Conservation (phyloP, 2,329 filamentous ascomycete species). For the Xylaria sp. region DNA sequence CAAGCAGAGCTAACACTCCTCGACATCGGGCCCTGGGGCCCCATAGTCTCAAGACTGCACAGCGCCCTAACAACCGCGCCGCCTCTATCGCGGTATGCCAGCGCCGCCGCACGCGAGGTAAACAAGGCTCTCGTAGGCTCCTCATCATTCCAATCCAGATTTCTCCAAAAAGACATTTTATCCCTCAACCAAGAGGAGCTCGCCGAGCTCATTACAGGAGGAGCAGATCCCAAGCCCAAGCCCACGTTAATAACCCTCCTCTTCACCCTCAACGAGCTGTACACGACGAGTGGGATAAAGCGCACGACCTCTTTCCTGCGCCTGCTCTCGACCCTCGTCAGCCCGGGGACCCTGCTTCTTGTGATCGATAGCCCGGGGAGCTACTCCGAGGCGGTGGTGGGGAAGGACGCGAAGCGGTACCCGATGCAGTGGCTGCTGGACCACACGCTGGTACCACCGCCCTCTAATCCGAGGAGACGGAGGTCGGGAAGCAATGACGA, state of each 20-base stretch:
- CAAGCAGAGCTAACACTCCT: conserved; percentile 68
- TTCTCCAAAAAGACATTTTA: conserved; percentile 63
- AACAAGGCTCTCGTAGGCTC: conserved; percentile 59
- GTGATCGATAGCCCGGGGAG: conserved; percentile 94
- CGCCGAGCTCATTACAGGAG: conserved; percentile 43
- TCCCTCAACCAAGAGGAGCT: conserved; percentile 53
- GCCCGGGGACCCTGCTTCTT: conserved; percentile 74
- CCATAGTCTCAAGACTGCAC: conserved; percentile 69
- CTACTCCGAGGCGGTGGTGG: conserved; percentile 84
- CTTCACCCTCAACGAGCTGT: conserved; percentile 97
- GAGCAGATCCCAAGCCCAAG: not conserved
- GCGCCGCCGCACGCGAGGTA: conserved; percentile 57
- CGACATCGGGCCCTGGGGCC: conserved; percentile 83
- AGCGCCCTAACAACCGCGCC: conserved; percentile 64
- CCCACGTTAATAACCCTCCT: conserved; percentile 79
- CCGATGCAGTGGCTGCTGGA: conserved; percentile 95
- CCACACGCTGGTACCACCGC: conserved; percentile 71
- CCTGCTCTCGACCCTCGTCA: conserved; percentile 68
- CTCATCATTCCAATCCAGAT: conserved; percentile 54
- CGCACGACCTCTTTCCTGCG: conserved; percentile 83
- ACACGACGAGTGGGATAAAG: conserved; percentile 76
- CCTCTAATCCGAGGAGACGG: not conserved
- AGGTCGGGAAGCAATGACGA: conserved; percentile 36
- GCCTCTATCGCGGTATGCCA: conserved; percentile 64
- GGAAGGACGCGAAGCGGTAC: conserved; percentile 73